Evolutionary conservation across 805 yeast species (phyloP), one percentile per base, ranked within the genome.

Genomic region (Kluyveromyces starmeri): DNA sequence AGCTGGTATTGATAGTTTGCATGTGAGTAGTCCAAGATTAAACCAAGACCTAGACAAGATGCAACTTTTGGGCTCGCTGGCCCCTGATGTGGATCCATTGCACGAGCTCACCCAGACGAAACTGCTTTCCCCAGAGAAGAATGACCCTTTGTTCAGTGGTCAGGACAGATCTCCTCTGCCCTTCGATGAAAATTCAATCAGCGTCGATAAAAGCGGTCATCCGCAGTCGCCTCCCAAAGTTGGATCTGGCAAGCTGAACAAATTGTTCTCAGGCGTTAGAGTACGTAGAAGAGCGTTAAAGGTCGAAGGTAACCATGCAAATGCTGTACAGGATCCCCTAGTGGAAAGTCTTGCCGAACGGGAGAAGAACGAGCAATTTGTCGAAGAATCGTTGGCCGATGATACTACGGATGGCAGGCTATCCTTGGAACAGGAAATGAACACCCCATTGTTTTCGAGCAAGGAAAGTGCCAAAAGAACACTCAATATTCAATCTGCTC

Each of bases 201-300:
- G 20, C 14, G 27, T 43, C 2, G 39, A 50, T 3, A 19, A 38
- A 27, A 22, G 35, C 24, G 20, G 35, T 21, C 34, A 37, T 17
- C 23, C 52, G 13, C 35, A 53, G 3, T 64, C 71, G 2, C 68
- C 71, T 19, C 57, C 63, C 27, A 21, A 20, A 15, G 63, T 59
- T 41, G 55, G 59, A 23, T 43, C 49, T 27, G 48, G 45, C 8
- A 58, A 64, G 28, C 70, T 68, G 20, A 57, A 63, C 14, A 62
- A 65, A 24, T 53, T 73, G 17, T 64, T 68, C 42, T 64, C 67
- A 38, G 68, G 73, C 1, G 67, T 75, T 27, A 62, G 77, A 42
- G 50, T 56, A 18, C 68, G 70, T 36, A 61, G 70, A 21, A 51
- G 51, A 24, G 59, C 58, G 4, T 8, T 30, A 19, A 28, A 41